Evolutionary conservation across 495 filamentous ascomycete genomes (phyloP).

Genomic region (Wilcoxina mikolae): DNA sequence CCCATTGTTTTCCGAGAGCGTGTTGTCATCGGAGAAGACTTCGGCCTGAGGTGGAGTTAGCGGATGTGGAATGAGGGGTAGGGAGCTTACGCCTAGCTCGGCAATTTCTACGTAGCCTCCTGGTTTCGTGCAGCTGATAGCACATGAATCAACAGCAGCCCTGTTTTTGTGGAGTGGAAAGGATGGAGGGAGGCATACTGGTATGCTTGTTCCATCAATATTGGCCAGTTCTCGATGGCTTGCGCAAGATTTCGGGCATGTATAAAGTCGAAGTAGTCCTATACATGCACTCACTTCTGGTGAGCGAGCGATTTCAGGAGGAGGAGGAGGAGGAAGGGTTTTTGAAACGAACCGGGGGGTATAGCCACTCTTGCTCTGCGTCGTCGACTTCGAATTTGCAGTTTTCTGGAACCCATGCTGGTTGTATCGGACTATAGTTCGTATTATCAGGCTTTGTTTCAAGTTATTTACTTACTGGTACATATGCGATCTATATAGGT

Average conservation of each 20-base stretch:
- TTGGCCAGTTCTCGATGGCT: neutral
- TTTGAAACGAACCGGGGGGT: neutral
- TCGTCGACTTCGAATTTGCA: conserved; percentile 5
- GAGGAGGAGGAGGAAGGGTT: too few species aligned
- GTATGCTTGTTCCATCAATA: neutral
- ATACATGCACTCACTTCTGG: neutral
- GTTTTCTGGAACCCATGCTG: neutral
- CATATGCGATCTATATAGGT: too few species aligned
- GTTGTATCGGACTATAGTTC: neutral
- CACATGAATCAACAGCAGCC: too few species aligned
- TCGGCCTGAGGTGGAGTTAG: neutral
- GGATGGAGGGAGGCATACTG: too few species aligned
- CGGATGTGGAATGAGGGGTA: neutral
- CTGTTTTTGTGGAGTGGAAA: too few species aligned
- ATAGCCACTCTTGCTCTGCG: neutral
- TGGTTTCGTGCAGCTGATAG: neutral
- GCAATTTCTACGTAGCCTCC: neutral
- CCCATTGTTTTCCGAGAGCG: neutral
- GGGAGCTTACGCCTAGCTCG: neutral
- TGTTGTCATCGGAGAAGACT: neutral
- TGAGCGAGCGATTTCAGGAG: too few species aligned
- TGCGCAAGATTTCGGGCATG: neutral
- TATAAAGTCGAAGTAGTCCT: conserved; percentile 1
- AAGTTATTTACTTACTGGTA: too few species aligned
- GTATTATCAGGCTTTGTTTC: too few species aligned